These are phyloP conservation scores for Dichomitus squalens DNA, from an alignment of 1,284 basidiomycete species.

Conservation along the genomic window DNA sequence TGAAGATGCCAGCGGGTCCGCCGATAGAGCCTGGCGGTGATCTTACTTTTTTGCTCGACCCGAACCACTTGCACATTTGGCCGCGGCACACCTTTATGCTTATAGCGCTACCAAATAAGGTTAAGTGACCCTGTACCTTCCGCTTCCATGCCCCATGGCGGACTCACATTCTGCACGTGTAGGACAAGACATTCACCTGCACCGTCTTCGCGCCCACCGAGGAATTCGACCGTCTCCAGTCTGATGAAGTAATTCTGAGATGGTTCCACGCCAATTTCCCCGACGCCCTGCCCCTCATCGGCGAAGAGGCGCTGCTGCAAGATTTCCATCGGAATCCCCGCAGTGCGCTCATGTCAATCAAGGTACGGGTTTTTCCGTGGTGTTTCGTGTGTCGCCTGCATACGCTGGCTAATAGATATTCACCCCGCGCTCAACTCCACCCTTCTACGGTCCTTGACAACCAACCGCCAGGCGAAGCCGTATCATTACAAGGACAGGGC, in stretches of 20 bases:
- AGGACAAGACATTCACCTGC: constrained; percentile 88
- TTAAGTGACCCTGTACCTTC: constrained; percentile 37
- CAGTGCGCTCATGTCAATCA: constrained; percentile 89
- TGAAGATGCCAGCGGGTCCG: constrained; percentile 87
- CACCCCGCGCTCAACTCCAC: constrained; percentile 8
- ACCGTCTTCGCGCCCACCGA: constrained; percentile 90
- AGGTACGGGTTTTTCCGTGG: constrained; percentile 54
- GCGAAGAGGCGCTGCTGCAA: constrained; percentile 73
- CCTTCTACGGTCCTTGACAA: constrained; percentile 11
- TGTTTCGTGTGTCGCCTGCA: constrained; percentile 7
- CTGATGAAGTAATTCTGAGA: constrained; percentile 58
- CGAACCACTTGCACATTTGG: constrained; percentile 98
- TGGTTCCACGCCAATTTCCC: constrained; percentile 91
- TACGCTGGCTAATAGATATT: not conserved
- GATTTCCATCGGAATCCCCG: constrained; percentile 86
- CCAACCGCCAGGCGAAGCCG: constrained; percentile 65
- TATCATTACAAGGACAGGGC: constrained; percentile 91
- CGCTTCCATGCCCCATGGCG: constrained; percentile 27
- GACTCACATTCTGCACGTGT: constrained; percentile 27
- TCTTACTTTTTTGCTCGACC: constrained; percentile 82
- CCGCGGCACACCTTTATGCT: constrained; percentile 98
- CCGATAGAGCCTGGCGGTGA: constrained; percentile 53
- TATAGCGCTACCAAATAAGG: constrained; percentile 96
- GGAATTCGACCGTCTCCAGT: constrained; percentile 72
- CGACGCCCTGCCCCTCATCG: constrained; percentile 84